phyloP scores from a whole-genome alignment of 768 basidiomycete species.

The Amanita rimosa region DNA sequence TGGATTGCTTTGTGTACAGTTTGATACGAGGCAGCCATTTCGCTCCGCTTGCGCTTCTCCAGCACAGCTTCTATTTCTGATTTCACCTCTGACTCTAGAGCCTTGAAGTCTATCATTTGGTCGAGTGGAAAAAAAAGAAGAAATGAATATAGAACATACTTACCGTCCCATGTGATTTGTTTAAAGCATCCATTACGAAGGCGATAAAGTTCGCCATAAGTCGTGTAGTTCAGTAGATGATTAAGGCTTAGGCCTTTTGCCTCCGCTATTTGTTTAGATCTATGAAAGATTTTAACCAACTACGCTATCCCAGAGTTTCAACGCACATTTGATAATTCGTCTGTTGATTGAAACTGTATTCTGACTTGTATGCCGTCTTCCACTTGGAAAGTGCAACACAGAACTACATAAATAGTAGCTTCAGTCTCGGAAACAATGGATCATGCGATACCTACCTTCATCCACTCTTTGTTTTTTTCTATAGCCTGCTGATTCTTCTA shows the following conservation, averaged over 20 bases:
- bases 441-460: not conserved
- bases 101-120: not conserved
- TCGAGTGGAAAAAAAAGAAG: not conserved
- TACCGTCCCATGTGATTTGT: not conserved
- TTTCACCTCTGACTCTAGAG: not conserved
- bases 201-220: not conserved
- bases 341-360: not conserved
- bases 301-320: not conserved
- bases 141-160: not conserved
- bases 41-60: not conserved
- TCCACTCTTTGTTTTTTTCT: slow-evolving; percentile 3
- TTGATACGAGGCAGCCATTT: not conserved
- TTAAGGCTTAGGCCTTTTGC: not conserved
- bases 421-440: not conserved
- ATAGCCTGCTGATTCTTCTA: not conserved
- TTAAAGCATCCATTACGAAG: not conserved
- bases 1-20: not conserved
- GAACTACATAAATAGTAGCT: not conserved
- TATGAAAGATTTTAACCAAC: not conserved
- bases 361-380: not conserved
- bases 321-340: not conserved
- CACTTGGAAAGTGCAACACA: not conserved
- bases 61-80: not conserved
- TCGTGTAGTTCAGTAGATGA: not conserved
- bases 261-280: not conserved